phyloP scores from a whole-genome alignment of 345 rosid genomes.

The Salix purpurea region DNA sequence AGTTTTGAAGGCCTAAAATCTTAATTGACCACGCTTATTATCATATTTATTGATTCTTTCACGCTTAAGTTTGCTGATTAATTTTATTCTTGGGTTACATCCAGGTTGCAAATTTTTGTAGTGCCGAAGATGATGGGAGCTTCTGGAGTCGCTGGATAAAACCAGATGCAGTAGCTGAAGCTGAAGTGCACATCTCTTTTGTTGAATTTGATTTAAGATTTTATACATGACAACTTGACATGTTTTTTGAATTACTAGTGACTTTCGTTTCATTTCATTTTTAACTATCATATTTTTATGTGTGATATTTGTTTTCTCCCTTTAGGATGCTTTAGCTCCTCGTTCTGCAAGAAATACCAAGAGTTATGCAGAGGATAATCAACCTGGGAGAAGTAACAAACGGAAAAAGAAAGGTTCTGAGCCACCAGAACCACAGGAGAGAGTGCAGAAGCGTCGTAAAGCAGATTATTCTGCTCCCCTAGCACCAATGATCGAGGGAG shows the following conservation, averaged over 20 bases:
- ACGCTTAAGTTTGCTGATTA: background rate
- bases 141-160: conserved; percentile 99
- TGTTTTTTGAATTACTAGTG: background rate
- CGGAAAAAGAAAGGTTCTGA: conserved; percentile 86
- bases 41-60: background rate
- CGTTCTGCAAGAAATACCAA: conserved; percentile 91
- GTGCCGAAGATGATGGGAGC: conserved; percentile 89
- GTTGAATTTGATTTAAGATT: conserved; percentile 1
- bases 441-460: conserved; percentile 76
- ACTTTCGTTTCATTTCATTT: background rate
- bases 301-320: conserved; percentile 5
- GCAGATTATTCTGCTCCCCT: conserved; percentile 58
- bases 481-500: conserved; percentile 82
- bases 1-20: background rate
- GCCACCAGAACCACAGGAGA: conserved; percentile 56
- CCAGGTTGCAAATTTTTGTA: conserved; percentile 90
- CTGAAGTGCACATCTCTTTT: conserved; percentile 57
- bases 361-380: conserved; percentile 85
- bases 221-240: background rate
- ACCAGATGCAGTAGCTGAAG: conserved; percentile 81
- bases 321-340: conserved; percentile 86
- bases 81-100: conserved; percentile 17
- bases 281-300: background rate
- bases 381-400: conserved; percentile 68
- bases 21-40: too few relatives aligned